phyloP scores from a whole-genome alignment of 768 basidiomycete genomes.

The Leccinum disarticulatum region DNA sequence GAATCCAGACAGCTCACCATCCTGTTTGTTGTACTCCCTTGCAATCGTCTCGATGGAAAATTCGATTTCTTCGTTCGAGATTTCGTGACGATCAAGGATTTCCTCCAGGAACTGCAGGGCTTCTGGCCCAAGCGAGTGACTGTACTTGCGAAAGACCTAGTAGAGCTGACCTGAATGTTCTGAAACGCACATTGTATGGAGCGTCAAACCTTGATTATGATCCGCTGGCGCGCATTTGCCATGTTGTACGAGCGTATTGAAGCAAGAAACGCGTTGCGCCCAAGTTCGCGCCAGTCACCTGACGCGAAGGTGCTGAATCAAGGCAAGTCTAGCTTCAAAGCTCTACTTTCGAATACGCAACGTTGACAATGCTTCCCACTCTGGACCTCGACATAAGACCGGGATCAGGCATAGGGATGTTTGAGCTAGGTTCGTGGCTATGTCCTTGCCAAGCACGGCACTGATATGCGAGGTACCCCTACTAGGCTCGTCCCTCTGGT shows the following conservation, averaged over 20 bases:
- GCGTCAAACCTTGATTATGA: constrained; percentile 43
- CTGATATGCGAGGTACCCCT: constrained; percentile 1
- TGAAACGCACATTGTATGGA: background rate
- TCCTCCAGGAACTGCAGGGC: constrained; percentile 69
- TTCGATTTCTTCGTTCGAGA: constrained; percentile 67
- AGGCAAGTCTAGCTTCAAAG: constrained; percentile 6
- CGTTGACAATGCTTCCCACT: constrained; percentile 54
- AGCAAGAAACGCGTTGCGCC: background rate
- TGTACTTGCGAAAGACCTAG: constrained; percentile 85
- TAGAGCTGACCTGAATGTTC: background rate
- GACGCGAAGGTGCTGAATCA: constrained; percentile 11
- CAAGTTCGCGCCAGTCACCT: constrained; percentile 5
- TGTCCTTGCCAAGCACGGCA: background rate
- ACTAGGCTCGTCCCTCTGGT: constrained; percentile 77
- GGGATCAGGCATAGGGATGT: constrained; percentile 72
- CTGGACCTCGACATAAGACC: constrained; percentile 77
- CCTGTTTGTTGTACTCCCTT: constrained; percentile 87
- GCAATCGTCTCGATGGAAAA: constrained; percentile 77
- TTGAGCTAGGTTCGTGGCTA: constrained; percentile 60
- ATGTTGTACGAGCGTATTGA: constrained; percentile 20
- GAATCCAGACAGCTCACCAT: constrained; percentile 48
- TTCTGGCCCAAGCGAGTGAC: constrained; percentile 82
- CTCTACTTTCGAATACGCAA: background rate
- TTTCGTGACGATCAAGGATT: constrained; percentile 69
- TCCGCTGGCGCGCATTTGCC: constrained; percentile 40